These are phyloP conservation scores for Fusarium sp. DNA, from an alignment of 2,329 filamentous ascomycete genomes.

Conservation along the genomic window DNA sequence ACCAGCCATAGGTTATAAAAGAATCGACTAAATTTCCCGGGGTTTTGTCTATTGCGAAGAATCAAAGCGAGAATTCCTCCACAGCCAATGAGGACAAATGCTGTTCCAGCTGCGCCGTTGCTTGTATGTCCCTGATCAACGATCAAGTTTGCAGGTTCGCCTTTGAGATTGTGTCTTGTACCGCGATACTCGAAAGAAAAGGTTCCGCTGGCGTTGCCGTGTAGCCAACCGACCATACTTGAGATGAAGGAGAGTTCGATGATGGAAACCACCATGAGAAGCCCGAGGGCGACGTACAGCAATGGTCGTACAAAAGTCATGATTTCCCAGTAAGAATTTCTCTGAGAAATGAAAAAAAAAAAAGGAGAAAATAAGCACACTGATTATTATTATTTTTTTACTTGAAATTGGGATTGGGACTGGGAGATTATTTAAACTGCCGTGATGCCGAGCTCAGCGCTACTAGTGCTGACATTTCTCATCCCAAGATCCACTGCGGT, in stretches of 20 bases:
- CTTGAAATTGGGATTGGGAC: neutral
- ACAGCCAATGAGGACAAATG: conserved; percentile 43
- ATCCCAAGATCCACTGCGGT: neutral
- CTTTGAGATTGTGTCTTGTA: conserved; percentile 25
- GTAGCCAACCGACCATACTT: conserved; percentile 45
- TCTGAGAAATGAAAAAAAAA: neutral
- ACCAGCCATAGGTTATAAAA: conserved; percentile 43
- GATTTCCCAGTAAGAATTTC: neutral
- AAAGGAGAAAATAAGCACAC: neutral
- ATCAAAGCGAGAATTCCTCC: conserved; percentile 42
- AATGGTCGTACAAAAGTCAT: conserved; percentile 13
- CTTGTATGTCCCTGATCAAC: conserved; percentile 46
- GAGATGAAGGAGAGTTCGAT: conserved; percentile 47
- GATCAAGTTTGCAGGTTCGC: conserved; percentile 43
- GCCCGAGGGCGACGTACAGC: conserved; percentile 40
- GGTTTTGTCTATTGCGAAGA: conserved; percentile 30
- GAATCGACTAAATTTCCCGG: conserved; percentile 19
- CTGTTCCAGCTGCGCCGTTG: conserved; percentile 47
- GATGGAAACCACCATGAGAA: conserved; percentile 45
- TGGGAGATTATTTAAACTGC: conserved; percentile 15
- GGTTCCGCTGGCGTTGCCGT: conserved; percentile 39
- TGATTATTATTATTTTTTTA: neutral
- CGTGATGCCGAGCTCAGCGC: conserved; percentile 19
- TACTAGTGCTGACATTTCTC: conserved; percentile 28
- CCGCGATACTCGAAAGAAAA: conserved; percentile 34